Conservation (phyloP, 768 basidiomycete species). For the Lyophyllum decastes region DNA sequence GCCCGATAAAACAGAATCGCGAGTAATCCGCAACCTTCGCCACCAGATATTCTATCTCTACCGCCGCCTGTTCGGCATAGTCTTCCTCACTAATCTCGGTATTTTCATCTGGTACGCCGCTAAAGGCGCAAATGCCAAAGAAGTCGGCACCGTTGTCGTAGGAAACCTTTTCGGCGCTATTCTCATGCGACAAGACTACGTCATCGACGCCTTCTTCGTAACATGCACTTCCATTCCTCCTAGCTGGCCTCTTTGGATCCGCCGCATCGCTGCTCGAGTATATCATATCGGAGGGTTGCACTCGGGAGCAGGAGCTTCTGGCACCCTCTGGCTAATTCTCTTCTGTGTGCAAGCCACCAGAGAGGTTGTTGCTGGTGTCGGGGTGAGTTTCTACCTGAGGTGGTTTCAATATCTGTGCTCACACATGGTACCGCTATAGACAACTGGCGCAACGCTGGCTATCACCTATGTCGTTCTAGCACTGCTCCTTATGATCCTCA, state of each 20-base stretch:
- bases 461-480: conserved; percentile 12
- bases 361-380: conserved; percentile 40
- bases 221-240: conserved; percentile 49
- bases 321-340: conserved; percentile 51
- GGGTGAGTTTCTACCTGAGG: conserved; percentile 25
- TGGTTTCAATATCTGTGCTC: background rate
- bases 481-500: conserved; percentile 36
- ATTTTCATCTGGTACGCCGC: conserved; percentile 47
- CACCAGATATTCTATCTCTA: conserved; percentile 60
- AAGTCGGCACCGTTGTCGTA: conserved; percentile 41
- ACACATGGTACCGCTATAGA: background rate
- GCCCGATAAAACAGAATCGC: conserved; percentile 51
- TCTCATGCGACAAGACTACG: conserved; percentile 50
- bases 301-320: conserved; percentile 60
- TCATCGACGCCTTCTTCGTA: conserved; percentile 59
- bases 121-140: conserved; percentile 33
- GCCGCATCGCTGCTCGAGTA: conserved; percentile 53
- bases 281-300: conserved; percentile 67
- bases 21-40: conserved; percentile 50
- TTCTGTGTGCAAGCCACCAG: conserved; percentile 53
- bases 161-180: conserved; percentile 50
- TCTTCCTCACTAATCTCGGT: conserved; percentile 54
- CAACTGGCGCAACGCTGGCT: conserved; percentile 11
- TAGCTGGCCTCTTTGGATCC: conserved; percentile 58
- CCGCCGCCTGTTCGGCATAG: conserved; percentile 58